Base-by-base conservation (phyloP, 805 yeast species). In the Sugiyamaella lignohabitans region DNA sequence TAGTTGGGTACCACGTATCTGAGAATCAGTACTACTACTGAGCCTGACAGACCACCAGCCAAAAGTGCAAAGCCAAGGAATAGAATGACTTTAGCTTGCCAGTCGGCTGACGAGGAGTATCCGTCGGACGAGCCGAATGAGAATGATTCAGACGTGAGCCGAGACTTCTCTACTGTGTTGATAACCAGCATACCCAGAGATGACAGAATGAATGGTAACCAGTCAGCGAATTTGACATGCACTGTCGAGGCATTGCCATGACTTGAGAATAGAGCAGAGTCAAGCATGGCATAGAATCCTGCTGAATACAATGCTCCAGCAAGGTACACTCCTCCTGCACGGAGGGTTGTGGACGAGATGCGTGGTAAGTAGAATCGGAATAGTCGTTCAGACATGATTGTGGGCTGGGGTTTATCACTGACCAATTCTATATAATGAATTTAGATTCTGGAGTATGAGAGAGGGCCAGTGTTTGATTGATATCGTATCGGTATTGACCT, bases 21-120 rank as follows among this genome's bases (percentile, higher is more conserved):
- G 56, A 93, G 71, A 41, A 89, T 84, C 52, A 93, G 74, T 16
- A 93, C 94, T 60, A 88, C 87, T 55, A 93, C 78, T 2, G 93
- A 81, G 1, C 98, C 98, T 17, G 96, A 87, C 50, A 93, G 69
- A 0, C 98, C 98, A 46, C 96, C 93, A 1, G 98, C 96, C 47
- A 93, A 72, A 40, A 91, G 71, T 3, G 96, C 84, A 64, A 93
- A 93, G 5, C 99, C 99, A 57, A 87, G 70, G 62, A 93, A 93
- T 46, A 93, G 72, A 14, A 94, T 82, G 32, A 89, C 80, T 57
- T 96, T 76, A 14, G 97, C 97, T 53, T 89, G 95, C 95, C 97
- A 89, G 35, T 89, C 87, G 45, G 85, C 82, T 38, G 67, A 62
- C 41, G 65, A 51, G 35, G 46, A 38, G 40, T 47, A 46, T 8